phyloP scores from a whole-genome alignment of 2,329 filamentous ascomycete genomes.

The Cladosporium oxysporum region DNA sequence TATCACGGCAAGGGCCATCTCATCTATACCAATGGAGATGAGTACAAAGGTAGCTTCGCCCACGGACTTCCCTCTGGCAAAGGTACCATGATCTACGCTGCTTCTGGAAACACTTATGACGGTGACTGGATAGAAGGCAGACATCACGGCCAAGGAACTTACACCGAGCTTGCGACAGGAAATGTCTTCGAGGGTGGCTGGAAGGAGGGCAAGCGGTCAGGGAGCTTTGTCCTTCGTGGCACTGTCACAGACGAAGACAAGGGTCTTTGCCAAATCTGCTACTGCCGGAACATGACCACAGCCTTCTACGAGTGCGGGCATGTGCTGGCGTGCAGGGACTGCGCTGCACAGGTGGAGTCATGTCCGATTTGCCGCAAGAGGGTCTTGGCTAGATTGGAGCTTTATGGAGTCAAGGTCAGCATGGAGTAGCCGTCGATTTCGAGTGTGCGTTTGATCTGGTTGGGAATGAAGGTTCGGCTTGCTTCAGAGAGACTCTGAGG shows the following conservation, averaged over 20 bases:
- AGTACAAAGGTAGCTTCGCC: slow-evolving; percentile 58
- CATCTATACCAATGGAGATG: slow-evolving; percentile 56
- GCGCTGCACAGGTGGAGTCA: slow-evolving; percentile 58
- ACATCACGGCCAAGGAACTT: slow-evolving; percentile 60
- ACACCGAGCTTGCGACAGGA: slow-evolving; percentile 57
- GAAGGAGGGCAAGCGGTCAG: slow-evolving; percentile 60
- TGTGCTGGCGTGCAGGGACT: slow-evolving; percentile 61
- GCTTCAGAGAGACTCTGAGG: neutral
- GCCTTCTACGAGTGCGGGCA: slow-evolving; percentile 66
- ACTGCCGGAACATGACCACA: slow-evolving; percentile 54
- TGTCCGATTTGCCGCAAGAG: slow-evolving; percentile 63
- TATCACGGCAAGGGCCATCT: slow-evolving; percentile 58
- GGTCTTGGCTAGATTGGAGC: slow-evolving; percentile 59
- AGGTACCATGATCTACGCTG: slow-evolving; percentile 58
- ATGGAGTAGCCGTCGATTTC: slow-evolving; percentile 3
- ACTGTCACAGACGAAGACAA: slow-evolving; percentile 63
- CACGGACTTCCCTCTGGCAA: slow-evolving; percentile 56
- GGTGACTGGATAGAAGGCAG: slow-evolving; percentile 64
- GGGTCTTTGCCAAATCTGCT: slow-evolving; percentile 63
- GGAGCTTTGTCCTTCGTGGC: slow-evolving; percentile 63
- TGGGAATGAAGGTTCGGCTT: neutral
- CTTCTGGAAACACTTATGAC: slow-evolving; percentile 63
- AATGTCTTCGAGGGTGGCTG: slow-evolving; percentile 65
- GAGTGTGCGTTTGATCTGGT: neutral
- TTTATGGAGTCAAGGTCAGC: slow-evolving; percentile 44